These are phyloP conservation scores for Talaromyces proteolyticus DNA, from an alignment of 495 filamentous ascomycete genomes.

Conservation along the genomic window DNA sequence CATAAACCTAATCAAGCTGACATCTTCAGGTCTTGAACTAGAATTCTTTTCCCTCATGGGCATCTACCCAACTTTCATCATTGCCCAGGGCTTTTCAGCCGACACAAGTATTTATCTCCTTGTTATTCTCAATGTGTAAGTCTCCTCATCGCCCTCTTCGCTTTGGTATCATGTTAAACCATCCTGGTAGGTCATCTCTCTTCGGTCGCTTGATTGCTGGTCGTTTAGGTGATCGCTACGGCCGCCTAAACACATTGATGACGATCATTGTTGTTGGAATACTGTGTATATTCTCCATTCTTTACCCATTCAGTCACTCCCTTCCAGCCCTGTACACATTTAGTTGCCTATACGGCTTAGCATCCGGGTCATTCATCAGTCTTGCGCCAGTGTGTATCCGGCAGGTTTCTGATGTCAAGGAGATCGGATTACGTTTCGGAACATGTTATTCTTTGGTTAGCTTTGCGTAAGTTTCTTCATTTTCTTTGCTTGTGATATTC, in stretches of 20 bases:
- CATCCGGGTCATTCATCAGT: constrained; percentile 55
- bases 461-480: constrained; percentile 36
- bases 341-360: constrained; percentile 56
- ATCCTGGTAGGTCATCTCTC: constrained; percentile 18
- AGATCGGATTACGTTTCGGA: constrained; percentile 63
- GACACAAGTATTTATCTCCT: constrained; percentile 27
- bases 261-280: constrained; percentile 35
- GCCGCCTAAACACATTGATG: constrained; percentile 57
- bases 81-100: constrained; percentile 29
- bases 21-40: constrained; percentile 35
- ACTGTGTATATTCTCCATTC: constrained; percentile 47
- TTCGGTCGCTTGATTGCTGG: constrained; percentile 67
- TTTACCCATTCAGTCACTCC: constrained; percentile 51
- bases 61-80: constrained; percentile 45
- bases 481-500: background rate
- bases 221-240: constrained; percentile 61
- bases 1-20: too few species aligned
- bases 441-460: constrained; percentile 61
- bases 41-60: constrained; percentile 46
- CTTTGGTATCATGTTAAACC: background rate
- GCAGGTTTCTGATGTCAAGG: constrained; percentile 53
- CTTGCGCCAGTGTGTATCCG: constrained; percentile 59
- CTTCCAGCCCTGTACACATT: constrained; percentile 45
- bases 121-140: constrained; percentile 27
- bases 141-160: background rate